Base-by-base conservation (phyloP, 2,329 filamentous ascomycete genomes). In the Furcasterigmium furcatum region DNA sequence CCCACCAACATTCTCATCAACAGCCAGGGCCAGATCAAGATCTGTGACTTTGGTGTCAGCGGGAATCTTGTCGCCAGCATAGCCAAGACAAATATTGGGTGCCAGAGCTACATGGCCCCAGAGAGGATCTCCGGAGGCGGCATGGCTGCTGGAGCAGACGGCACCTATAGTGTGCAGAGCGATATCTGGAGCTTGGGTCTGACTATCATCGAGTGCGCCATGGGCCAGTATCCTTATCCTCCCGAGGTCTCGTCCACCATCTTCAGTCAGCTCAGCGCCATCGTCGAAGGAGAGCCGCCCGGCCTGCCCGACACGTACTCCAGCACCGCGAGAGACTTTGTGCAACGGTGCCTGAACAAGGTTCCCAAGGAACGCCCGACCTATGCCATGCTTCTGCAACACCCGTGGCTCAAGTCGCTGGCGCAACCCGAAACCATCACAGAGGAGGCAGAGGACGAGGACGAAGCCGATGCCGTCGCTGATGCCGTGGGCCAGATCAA, bases 51-150 rank as follows among this genome's bases (percentile, higher is more conserved):
- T 64, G 94, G 94, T 46, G 94, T 99, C 45, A 95, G 88, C 55
- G 94, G 94, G 44, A 99, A 99, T 58, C 72, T 99, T 20, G 94
- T 99, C 19, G 92, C 94, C 20, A 96, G 91, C 71, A 97, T 97
- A 58, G 94, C 94, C 43, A 96, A 95, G 70, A 99, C 94, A 22
- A 99, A 99, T 63, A 99, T 99, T 58, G 94, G 94, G 32, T 99
- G 94, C 60, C 94, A 99, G 69, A 96, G 91, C 61, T 99, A 99
- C 70, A 99, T 99, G 94, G 94, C 94, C 0, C 94, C 94, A 0
- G 94, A 99, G 66, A 77, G 94, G 53, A 99, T 99, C 58, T 90
- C 90, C 9, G 90, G 89, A 41, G 91, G 91, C 46, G 87, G 87
- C 19, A 82, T 91, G 58, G 82, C 88, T 47, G 80, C 86, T 50